Base-by-base conservation (phyloP, 2,329 filamentous ascomycete genomes). In the Leptosphaerulina australis region DNA sequence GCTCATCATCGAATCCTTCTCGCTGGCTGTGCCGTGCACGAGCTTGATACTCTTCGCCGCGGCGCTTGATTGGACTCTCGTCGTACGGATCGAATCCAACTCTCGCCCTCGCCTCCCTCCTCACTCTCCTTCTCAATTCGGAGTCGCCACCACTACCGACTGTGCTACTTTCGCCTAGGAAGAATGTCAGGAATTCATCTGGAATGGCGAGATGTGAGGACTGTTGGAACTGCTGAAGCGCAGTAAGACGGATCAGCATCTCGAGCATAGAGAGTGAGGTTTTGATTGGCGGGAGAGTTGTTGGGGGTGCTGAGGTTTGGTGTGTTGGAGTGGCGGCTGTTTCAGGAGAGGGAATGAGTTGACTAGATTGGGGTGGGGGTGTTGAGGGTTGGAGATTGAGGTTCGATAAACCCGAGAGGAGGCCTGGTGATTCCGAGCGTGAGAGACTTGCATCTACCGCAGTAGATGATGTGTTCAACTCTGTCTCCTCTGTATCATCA, bases 171-270 rank as follows among this genome's bases (percentile, higher is more conserved):
- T 88, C 86, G 55, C 84, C 81, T 7, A 97, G 79, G 75, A 96
- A 97, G 76, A 96, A 95, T 43, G 88, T 91, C 30, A 96, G 79
- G 2, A 96, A 84, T 62, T 96, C 90, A 68, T 97, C 92, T 1
- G 89, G 89, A 54, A 96, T 94, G 5, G 90, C 84, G n/a, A 96
- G 81, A 64, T 96, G 91, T 0, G 90, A 91, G 30, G 85, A 83
- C 77, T 97, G 92, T 68, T 96, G 89, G 71, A 94, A 96, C 76
- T 96, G 91, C 68, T 96, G 92, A 11, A 96, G 82, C 17, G 91
- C 90, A 4, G 88, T 87, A 36, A 97, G 81, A 31, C 93, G 90
- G 36, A 96, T 83, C 24, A 96, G 79, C 79, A 93, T 94, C 72
- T 97, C 92, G 44, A 97, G 83, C 7, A 96, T 82, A 1, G 92